Conservation (phyloP, 441 rosid genomes). For the Populus hybrid region DNA sequence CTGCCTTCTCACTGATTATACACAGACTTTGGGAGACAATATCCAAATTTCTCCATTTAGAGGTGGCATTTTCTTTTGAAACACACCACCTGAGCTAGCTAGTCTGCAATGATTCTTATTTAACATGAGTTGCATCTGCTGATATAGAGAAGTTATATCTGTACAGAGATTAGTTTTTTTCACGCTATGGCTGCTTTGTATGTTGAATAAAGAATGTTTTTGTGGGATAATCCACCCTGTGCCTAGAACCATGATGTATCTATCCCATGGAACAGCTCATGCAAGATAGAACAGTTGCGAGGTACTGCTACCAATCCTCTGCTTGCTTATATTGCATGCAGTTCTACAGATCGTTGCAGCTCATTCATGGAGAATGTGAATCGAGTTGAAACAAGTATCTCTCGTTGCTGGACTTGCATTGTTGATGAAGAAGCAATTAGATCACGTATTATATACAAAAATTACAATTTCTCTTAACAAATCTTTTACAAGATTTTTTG, state of each 20-base stretch:
- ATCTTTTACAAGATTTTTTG: too few relatives aligned
- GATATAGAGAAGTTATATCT: neutral
- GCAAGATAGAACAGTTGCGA: neutral
- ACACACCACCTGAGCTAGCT: neutral
- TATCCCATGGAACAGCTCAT: neutral
- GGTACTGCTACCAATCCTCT: too few relatives aligned
- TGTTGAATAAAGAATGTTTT: neutral
- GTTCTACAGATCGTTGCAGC: too few relatives aligned
- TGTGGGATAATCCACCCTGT: neutral
- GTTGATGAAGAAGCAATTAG: too few relatives aligned
- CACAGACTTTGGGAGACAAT: neutral
- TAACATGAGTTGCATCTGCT: neutral
- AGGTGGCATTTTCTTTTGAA: neutral
- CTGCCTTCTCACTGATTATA: neutral
- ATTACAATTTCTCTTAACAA: too few relatives aligned
- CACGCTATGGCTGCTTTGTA: neutral
- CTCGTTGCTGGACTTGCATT: too few relatives aligned
- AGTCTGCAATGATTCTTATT: slow-evolving; percentile 1
- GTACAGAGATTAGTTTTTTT: neutral
- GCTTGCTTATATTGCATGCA: too few relatives aligned
- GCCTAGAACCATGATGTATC: neutral
- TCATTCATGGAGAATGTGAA: too few relatives aligned
- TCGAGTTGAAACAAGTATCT: too few relatives aligned
- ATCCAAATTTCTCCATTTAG: neutral
- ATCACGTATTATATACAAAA: too few relatives aligned